Conservation (phyloP, 1,284 basidiomycete genomes). For the Xerocomus minutiporus region DNA sequence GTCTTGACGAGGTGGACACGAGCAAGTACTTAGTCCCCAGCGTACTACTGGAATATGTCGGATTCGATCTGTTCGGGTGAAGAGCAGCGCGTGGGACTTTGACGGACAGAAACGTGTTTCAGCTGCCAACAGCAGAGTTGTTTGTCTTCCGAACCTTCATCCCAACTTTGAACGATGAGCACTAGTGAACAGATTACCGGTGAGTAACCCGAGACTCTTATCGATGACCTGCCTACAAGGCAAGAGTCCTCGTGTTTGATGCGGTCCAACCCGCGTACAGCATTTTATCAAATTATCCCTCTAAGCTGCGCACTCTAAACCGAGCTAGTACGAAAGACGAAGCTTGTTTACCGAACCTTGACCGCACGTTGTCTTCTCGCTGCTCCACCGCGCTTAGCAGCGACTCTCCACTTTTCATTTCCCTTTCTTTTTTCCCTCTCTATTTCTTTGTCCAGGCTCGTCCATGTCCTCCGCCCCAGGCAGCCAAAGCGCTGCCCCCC, state of each 20-base stretch:
- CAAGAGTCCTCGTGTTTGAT: background rate
- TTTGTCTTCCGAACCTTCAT: background rate
- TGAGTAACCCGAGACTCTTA: background rate
- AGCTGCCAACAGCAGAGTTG: background rate
- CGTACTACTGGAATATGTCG: too few relatives aligned
- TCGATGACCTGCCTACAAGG: background rate
- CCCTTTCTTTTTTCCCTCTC: background rate
- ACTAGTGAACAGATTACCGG: background rate
- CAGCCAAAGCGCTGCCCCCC: background rate
- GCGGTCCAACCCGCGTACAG: conserved; percentile 3
- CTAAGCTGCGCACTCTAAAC: background rate
- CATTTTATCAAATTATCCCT: conserved; percentile 1
- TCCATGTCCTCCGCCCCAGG: conserved; percentile 21
- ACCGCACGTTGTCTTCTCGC: background rate
- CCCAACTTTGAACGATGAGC: background rate
- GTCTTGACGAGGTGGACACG: background rate
- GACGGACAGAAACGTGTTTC: background rate
- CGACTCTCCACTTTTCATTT: background rate
- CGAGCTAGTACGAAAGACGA: background rate
- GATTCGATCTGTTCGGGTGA: too few relatives aligned
- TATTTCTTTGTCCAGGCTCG: background rate
- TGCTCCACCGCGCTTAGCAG: background rate
- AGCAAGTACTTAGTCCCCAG: too few relatives aligned
- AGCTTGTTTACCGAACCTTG: background rate
- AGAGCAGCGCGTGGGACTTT: background rate